Evolutionary conservation across 73 alveolate genomes (phyloP), one percentile per base, ranked within the genome.

Genomic region (Blepharisma stoltei): DNA sequence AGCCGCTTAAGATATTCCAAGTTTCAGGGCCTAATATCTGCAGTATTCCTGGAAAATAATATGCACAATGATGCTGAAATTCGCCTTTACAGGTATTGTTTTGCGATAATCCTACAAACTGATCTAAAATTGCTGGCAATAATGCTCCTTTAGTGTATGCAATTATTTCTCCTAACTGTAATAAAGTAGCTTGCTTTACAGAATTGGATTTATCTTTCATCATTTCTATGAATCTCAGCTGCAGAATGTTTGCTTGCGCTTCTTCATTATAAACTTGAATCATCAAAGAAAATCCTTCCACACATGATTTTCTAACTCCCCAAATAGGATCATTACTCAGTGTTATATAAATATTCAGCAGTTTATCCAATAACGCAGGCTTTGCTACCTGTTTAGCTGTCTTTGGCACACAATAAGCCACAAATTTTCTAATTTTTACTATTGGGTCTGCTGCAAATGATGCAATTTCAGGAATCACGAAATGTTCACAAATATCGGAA

Each of bases 41-140:
- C 11, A 88, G 81, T 7, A 91, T 95, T 27, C 90, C 93, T 50
- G 93, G 93, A 20, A 52, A 52, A 52, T 52, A 52, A 52, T 52
- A 52, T 52, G 66, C 66, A 52, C 66, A 11, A 52, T 52, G n/a
- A 4, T 52, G 4, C 4, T 52, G 66, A 4, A 52, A 52, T 14
- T 52, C 41, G 0, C 41, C 66, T 52, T 52, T 52, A 52, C 23
- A 1, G 2, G 66, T 14, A 52, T 14, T 52, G 66, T 52, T 52
- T 52, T 52, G n/a, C 27, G 27, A 52, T 14, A 52, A 20, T 20
- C 23, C 66, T 14, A 4, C 66, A 52, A 14, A 52, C 66, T 14
- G n/a, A 52, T 52, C 66, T 14, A 52, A 14, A 52, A 52, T 52
- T 14, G n/a, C 66, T 14, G n/a, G n/a, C 23, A 4, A 20, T 14